Conservation (phyloP, 2,329 filamentous ascomycete species). For the Fusarium avenaceum region DNA sequence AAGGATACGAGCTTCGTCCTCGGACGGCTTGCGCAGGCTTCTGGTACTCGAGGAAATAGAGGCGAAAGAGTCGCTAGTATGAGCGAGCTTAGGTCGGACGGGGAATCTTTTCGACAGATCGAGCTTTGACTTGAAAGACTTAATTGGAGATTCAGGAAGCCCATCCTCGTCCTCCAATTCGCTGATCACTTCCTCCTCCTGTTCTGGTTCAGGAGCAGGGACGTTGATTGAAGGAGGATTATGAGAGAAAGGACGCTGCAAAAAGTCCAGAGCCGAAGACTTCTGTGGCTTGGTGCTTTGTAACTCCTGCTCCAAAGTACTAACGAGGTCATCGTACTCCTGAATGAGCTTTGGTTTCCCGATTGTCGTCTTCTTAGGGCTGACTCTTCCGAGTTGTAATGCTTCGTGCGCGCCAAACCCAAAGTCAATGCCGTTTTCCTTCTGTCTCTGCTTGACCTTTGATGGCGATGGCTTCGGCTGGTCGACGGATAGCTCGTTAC, state of each 20-base stretch:
- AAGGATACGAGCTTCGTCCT: conserved; percentile 39
- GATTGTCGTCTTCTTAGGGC: conserved; percentile 47
- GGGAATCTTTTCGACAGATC: conserved; percentile 38
- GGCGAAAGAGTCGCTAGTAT: conserved; percentile 43
- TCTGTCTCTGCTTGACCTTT: conserved; percentile 42
- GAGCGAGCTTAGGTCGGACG: conserved; percentile 49
- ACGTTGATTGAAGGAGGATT: conserved; percentile 10
- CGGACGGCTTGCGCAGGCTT: conserved; percentile 38
- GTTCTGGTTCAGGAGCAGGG: conserved; percentile 12
- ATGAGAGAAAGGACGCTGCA: conserved; percentile 32
- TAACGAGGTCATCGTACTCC: conserved; percentile 62
- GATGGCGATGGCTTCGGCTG: conserved; percentile 40
- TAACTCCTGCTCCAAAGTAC: conserved; percentile 59
- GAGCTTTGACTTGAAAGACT: conserved; percentile 46
- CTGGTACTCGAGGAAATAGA: conserved; percentile 35
- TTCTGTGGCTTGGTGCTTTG: conserved; percentile 43
- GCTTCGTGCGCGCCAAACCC: conserved; percentile 67
- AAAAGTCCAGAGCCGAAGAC: conserved; percentile 39
- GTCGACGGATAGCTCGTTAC: conserved; percentile 61
- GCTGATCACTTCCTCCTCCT: conserved; percentile 56
- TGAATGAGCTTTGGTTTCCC: conserved; percentile 49
- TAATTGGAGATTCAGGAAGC: conserved; percentile 40
- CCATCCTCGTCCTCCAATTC: conserved; percentile 64
- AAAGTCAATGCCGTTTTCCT: conserved; percentile 64
- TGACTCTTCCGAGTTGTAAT: conserved; percentile 59